Evolutionary conservation across 768 basidiomycete species (phyloP).

Genomic region (Termitomyces bulborhizus): DNA sequence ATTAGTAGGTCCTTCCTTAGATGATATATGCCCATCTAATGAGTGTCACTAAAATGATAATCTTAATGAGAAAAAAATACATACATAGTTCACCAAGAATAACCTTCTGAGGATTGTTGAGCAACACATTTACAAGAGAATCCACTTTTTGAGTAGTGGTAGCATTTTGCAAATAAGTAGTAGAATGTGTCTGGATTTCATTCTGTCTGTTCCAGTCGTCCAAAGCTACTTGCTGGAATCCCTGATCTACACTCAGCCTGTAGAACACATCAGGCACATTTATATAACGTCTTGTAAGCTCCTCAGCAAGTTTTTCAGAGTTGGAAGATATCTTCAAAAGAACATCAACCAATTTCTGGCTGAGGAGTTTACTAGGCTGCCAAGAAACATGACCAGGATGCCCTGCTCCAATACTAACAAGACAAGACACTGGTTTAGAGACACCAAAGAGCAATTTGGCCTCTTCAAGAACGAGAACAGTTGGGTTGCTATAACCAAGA

Average conservation of each 20-base stretch:
- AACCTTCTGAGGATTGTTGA: too few species aligned
- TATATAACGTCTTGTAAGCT: background rate
- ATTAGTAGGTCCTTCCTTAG: too few species aligned
- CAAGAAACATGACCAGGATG: background rate
- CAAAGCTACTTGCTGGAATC: background rate
- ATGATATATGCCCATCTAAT: too few species aligned
- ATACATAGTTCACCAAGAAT: too few species aligned
- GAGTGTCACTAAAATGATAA: too few species aligned
- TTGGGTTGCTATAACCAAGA: background rate
- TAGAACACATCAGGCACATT: background rate
- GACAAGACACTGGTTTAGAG: background rate
- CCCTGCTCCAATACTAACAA: slow-evolving; percentile 1
- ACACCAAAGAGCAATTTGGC: background rate
- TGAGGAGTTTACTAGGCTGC: background rate
- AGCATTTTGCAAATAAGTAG: too few species aligned
- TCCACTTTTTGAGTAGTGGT: too few species aligned
- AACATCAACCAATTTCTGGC: background rate
- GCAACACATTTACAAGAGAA: too few species aligned
- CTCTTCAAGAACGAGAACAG: background rate
- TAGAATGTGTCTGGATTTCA: too few species aligned
- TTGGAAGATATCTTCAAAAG: background rate
- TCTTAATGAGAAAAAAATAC: too few species aligned
- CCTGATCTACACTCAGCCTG: background rate
- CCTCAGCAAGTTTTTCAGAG: background rate
- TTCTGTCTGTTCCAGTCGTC: background rate